Base-by-base conservation (phyloP, 805 yeast species). In the Candida pseudoglaebosa region DNA sequence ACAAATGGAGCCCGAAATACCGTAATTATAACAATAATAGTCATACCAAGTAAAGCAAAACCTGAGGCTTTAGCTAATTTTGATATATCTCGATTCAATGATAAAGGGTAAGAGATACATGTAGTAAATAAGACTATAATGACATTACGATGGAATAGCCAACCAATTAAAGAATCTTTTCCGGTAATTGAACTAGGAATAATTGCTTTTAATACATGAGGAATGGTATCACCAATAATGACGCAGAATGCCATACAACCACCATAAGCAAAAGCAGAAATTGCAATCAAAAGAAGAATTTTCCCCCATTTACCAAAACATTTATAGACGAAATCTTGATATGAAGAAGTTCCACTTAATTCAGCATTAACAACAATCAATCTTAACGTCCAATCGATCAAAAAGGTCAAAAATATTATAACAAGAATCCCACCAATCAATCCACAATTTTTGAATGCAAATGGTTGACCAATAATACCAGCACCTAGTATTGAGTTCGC, bases 401-500 rank as follows among this genome's bases (percentile, higher is more conserved):
- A 66, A 2, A 80, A 42, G 0, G 95, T 80, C 39, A 91, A 61
- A 0, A 74, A 50, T 0, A 78, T 51, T 55, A 88, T 70, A 5
- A 80, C 70, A 2, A 87, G 16, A 1, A 82, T 53, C 3, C 95
- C 95, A 0, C 91, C 88, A 0, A 81, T 41, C 3, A 91, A 58
- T 0, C 98, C 98, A 14, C 86, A 73, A 50, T 89, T 86, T 33
- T 74, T 69, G 52, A 90, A 78, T 0, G 97, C 96, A 47, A 81
- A 84, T 2, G 98, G 95, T 46, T 89, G 95, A 1, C 97, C 96
- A 22, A 91, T 87, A 38, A 91, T 86, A 5, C 98, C 98, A 0
- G 98, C 97, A 0, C 98, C 98, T 5, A 91, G 70, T 44, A 91
- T 91, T 14, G 95, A 83, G 60, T 90, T 90, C 7, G 96, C 95